Percentiles rank a stretch among this genome's conserved stretches.
phyloP scores from a whole-genome alignment of 2,329 filamentous ascomycete species.

The Didymosphaeria variabile region DNA sequence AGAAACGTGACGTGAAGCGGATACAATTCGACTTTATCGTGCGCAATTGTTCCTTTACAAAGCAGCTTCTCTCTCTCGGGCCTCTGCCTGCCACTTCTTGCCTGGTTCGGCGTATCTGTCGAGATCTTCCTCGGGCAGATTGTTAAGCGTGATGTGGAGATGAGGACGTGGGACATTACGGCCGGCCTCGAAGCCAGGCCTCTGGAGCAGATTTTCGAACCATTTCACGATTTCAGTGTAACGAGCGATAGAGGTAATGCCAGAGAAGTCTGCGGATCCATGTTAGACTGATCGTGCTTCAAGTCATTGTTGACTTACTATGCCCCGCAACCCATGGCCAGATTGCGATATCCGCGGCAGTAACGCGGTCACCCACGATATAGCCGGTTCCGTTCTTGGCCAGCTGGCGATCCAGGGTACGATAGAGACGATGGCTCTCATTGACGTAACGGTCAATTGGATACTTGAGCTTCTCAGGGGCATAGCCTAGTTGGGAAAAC shows the following conservation, averaged over 20 bases:
- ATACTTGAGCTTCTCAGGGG: conserved; percentile 80
- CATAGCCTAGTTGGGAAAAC: conserved; percentile 72
- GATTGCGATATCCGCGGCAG: conserved; percentile 16
- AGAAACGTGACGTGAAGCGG: background rate
- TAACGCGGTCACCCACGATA: conserved; percentile 19
- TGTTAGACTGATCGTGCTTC: background rate
- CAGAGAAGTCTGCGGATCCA: conserved; percentile 14
- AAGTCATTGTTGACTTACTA: conserved; percentile 4
- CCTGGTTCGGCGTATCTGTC: conserved; percentile 10
- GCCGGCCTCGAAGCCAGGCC: conserved; percentile 18
- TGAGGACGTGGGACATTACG: conserved; percentile 19
- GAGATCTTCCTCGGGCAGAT: conserved; percentile 14
- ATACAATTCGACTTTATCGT: background rate
- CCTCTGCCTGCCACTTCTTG: conserved; percentile 18
- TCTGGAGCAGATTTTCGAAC: conserved; percentile 15
- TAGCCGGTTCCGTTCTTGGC: conserved; percentile 13
- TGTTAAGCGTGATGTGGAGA: conserved; percentile 18
- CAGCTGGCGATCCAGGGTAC: conserved; percentile 66
- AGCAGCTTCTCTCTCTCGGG: conserved; percentile 13
- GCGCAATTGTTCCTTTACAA: background rate
- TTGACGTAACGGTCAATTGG: conserved; percentile 81
- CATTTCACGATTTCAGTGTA: conserved; percentile 15
- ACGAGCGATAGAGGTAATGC: conserved; percentile 6
- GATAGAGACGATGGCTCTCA: conserved; percentile 81
- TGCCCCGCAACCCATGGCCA: conserved; percentile 19